phyloP scores from a whole-genome alignment of 2,329 filamentous ascomycete genomes.

The Sarocladium strictum region DNA sequence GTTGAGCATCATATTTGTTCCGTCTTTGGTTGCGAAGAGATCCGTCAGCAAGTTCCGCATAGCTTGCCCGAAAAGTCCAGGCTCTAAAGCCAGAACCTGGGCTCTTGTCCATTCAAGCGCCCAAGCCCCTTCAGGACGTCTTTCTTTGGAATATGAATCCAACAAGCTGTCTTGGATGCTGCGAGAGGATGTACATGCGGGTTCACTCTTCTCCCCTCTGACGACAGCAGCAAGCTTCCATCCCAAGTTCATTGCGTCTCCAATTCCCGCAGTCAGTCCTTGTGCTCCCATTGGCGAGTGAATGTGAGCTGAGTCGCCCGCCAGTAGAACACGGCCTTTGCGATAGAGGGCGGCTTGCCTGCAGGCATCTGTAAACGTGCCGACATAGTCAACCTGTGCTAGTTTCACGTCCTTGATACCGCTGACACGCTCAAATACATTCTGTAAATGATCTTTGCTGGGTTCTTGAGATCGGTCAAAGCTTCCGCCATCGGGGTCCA shows the following conservation, averaged over 20 bases:
- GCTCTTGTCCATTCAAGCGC: slow-evolving; percentile 17
- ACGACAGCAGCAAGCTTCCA: slow-evolving; percentile 35
- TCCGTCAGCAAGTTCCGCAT: background rate
- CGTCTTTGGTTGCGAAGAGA: background rate
- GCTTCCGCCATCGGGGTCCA: slow-evolving; percentile 17
- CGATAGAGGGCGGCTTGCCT: slow-evolving; percentile 19
- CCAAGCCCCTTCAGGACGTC: slow-evolving; percentile 20
- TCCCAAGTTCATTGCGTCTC: slow-evolving; percentile 34
- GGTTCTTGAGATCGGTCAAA: slow-evolving; percentile 15
- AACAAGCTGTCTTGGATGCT: slow-evolving; percentile 20
- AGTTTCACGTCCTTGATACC: slow-evolving; percentile 18
- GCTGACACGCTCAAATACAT: slow-evolving; percentile 16
- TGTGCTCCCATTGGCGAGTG: slow-evolving; percentile 28
- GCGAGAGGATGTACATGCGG: slow-evolving; percentile 10
- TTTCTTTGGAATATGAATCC: slow-evolving; percentile 32
- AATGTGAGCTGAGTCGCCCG: slow-evolving; percentile 28
- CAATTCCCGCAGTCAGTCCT: slow-evolving; percentile 27
- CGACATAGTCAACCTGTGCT: slow-evolving; percentile 18
- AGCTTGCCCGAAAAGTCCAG: background rate
- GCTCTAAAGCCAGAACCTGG: background rate
- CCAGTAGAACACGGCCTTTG: slow-evolving; percentile 24
- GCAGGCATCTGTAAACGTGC: slow-evolving; percentile 18
- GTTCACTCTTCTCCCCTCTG: background rate
- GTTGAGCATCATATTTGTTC: background rate
- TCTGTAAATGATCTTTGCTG: slow-evolving; percentile 17